phyloP scores from a whole-genome alignment of 192 early-diverging fungal species.

The Endogone sp. region DNA sequence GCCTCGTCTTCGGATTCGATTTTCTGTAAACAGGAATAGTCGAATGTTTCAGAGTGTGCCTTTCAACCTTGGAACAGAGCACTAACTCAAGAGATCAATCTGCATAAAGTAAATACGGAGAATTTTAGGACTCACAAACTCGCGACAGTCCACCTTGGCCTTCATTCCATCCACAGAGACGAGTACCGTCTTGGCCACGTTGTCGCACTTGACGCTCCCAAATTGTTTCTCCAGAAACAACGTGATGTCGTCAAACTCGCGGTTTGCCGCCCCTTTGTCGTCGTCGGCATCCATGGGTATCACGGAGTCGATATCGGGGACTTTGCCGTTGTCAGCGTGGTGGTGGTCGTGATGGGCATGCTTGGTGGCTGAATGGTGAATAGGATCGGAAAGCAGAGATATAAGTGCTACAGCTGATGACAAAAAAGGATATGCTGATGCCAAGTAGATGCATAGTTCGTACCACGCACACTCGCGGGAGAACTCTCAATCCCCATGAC shows the following conservation, averaged over 20 bases:
- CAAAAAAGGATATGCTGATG: no score
- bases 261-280: background rate
- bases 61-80: no score
- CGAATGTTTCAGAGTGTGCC: no score
- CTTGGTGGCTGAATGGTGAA: background rate
- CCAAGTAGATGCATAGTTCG: no score
- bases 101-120: no score
- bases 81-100: no score
- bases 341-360: background rate
- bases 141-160: background rate
- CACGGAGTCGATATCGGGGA: background rate
- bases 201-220: background rate
- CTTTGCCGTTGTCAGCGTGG: background rate
- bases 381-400: no score
- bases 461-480: conserved; percentile 70
- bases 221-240: background rate
- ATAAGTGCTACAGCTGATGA: no score
- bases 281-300: background rate
- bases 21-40: no score
- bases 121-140: background rate
- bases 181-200: background rate
- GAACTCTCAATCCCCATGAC: conserved; percentile 80
- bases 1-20: background rate
- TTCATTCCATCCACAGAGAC: background rate
- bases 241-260: background rate